Evolutionary conservation across 208 protist genomes (phyloP), one percentile per base, ranked within the genome.

Genomic region (Trypanosoma rangeli): DNA sequence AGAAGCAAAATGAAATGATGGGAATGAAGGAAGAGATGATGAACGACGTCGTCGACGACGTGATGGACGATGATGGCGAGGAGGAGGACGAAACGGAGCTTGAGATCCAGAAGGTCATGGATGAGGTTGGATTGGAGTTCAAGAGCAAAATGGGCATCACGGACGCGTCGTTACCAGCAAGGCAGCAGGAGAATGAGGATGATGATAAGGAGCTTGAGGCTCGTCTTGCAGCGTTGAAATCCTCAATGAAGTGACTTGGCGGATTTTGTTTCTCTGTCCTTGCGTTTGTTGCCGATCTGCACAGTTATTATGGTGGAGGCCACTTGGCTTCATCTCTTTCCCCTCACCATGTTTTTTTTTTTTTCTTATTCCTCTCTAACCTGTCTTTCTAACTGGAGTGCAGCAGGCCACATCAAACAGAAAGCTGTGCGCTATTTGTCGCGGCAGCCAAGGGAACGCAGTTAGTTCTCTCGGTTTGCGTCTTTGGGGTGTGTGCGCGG

Each of bases 21-120:
- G 96, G 97, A 39, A 98, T 98, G 97, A 99, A 99, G 89, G 94
- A 99, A 69, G 98, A 99, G 59, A 99, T 99, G 96, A 99, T 99
- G 95, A 89, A 87, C 65, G 97, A 99, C 74, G 87, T 87, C 37
- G 86, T 98, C 49, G 94, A 98, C 70, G 88, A 94, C 58, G 90
- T 86, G 44, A 91, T 97, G 83, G 90, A 97, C 59, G 90, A 95
- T 29, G 90, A 96, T n/a, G 93, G 87, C 50, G 86, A 87, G 55
- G 91, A 96, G 78, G 91, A 97, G 75, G 93, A 86, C 37, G 91
- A 97, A 68, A 96, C 91, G 12, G 93, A 97, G 68, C 68, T 86
- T 46, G 87, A 95, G 67, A 90, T 97, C 60, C 83, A 92, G 70
- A 94, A 96, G 75, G 87, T 96, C 16, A 90, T 97, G 76, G 93